These are phyloP conservation scores for Penicillium sumatraense DNA, from an alignment of 2,329 filamentous ascomycete genomes.

Conservation along the genomic window DNA sequence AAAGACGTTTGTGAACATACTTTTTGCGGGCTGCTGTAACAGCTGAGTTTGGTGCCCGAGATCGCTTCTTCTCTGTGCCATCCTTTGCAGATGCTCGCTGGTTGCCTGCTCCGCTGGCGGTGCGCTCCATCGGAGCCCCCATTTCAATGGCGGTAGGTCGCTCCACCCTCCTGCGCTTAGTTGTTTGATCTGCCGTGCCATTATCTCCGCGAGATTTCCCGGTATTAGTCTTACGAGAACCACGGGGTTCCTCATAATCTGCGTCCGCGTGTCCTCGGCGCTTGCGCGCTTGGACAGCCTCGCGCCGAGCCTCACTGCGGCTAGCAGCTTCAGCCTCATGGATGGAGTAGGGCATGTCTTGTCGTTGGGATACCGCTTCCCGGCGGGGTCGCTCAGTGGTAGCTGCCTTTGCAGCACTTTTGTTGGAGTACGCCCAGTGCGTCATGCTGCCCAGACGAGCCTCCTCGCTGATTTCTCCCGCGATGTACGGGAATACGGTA, in stretches of 20 bases:
- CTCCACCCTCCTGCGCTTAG: conserved; percentile 82
- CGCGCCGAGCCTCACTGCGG: conserved; percentile 81
- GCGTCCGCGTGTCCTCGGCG: conserved; percentile 74
- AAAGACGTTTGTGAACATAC: conserved; percentile 53
- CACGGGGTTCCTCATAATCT: conserved; percentile 72
- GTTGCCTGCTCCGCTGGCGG: conserved; percentile 41
- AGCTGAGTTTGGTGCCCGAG: conserved; percentile 72
- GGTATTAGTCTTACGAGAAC: conserved; percentile 59
- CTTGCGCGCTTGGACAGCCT: conserved; percentile 77
- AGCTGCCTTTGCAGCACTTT: conserved; percentile 62
- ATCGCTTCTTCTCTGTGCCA: conserved; percentile 71
- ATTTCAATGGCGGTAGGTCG: conserved; percentile 55
- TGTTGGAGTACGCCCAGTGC: conserved; percentile 94
- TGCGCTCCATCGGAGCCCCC: conserved; percentile 44
- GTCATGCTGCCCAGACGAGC: conserved; percentile 87
- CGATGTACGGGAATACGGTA: conserved; percentile 82
- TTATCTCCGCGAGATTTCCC: conserved; percentile 54
- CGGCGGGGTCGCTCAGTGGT: conserved; percentile 74
- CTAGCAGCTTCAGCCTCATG: conserved; percentile 83
- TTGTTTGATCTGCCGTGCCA: conserved; percentile 33
- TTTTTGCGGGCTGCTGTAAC: conserved; percentile 69
- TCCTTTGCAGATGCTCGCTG: conserved; percentile 59
- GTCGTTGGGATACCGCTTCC: conserved; percentile 75
- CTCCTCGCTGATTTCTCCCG: conserved; percentile 90
- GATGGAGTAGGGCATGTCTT: conserved; percentile 67